Evolutionary conservation across 306 rosid genomes (phyloP).

Genomic region (Psophocarpus tetragonolobus): DNA sequence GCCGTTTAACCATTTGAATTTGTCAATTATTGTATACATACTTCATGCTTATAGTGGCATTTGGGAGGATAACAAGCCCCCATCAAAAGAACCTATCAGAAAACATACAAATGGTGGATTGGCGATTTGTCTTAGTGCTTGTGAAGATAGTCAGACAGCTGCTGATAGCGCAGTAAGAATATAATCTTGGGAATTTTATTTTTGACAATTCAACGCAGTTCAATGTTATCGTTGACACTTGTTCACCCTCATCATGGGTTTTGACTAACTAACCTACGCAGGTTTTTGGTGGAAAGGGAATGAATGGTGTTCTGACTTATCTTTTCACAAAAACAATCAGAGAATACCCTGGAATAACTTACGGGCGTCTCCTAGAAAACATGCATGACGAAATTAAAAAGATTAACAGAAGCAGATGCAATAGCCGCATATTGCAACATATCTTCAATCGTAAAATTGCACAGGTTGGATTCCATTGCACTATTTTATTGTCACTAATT

Average conservation of each 20-base stretch:
- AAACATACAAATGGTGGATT: constrained; percentile 69
- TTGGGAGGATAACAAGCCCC: constrained; percentile 65
- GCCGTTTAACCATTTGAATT: background rate
- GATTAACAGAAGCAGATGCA: constrained; percentile 39
- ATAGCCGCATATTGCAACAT: constrained; percentile 33
- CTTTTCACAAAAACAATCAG: constrained; percentile 41
- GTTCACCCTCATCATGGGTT: background rate
- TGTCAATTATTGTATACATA: background rate
- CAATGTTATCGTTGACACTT: background rate
- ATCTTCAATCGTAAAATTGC: constrained; percentile 43
- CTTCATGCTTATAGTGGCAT: constrained; percentile 35
- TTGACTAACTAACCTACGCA: constrained; percentile 27
- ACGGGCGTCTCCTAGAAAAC: constrained; percentile 38
- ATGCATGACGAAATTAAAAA: constrained; percentile 35
- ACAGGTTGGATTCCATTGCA: constrained; percentile 50
- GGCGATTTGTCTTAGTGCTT: constrained; percentile 73
- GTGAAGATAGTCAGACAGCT: constrained; percentile 67
- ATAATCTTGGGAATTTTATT: background rate
- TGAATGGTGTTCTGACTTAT: constrained; percentile 80
- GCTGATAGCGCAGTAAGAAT: constrained; percentile 66
- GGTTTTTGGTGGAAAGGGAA: constrained; percentile 54
- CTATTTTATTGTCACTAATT: background rate
- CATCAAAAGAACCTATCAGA: constrained; percentile 44
- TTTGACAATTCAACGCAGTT: background rate
- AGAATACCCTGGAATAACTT: constrained; percentile 40